These are phyloP conservation scores for Brassica balearica DNA, from an alignment of 441 rosid species.

Conservation along the genomic window DNA sequence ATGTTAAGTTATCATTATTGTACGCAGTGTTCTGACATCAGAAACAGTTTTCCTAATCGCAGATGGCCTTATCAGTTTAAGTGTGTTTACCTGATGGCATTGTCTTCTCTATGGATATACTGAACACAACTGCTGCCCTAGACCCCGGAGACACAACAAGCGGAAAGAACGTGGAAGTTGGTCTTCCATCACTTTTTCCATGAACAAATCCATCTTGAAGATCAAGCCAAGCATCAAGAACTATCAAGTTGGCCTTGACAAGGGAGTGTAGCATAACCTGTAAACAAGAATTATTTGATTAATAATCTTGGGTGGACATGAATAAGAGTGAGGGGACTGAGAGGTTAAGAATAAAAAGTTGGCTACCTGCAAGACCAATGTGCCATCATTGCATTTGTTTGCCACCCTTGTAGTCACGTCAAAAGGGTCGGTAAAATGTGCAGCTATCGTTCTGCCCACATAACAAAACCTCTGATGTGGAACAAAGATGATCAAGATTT, in stretches of 20 bases:
- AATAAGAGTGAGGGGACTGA: constrained; percentile 21
- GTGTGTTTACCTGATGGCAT: constrained; percentile 52
- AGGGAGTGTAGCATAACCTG: constrained; percentile 95
- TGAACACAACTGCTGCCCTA: constrained; percentile 82
- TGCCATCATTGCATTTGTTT: constrained; percentile 88
- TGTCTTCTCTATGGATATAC: constrained; percentile 66
- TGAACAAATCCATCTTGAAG: constrained; percentile 95
- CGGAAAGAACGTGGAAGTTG: constrained; percentile 80
- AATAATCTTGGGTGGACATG: constrained; percentile 15
- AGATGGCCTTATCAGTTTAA: constrained; percentile 19
- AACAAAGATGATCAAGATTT: constrained; percentile 23
- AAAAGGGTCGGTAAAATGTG: constrained; percentile 96
- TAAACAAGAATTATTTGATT: constrained; percentile 25
- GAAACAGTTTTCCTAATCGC: constrained; percentile 13
- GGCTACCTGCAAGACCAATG: constrained; percentile 86
- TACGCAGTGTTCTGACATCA: constrained; percentile 12
- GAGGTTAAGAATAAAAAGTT: constrained; percentile 19
- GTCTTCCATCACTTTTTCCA: constrained; percentile 82
- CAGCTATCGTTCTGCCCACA: constrained; percentile 84
- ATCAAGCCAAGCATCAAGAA: constrained; percentile 94
- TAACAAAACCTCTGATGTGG: constrained; percentile 28
- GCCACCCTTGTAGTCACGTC: constrained; percentile 84
- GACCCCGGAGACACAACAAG: constrained; percentile 83
- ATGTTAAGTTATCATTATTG: background rate
- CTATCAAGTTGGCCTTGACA: constrained; percentile 86